A percentile compares a stretch with the other conserved stretches of the same genome.
These are phyloP conservation scores for Microthlaspi erraticum DNA, from an alignment of 345 rosid genomes.

Conservation along the genomic window DNA sequence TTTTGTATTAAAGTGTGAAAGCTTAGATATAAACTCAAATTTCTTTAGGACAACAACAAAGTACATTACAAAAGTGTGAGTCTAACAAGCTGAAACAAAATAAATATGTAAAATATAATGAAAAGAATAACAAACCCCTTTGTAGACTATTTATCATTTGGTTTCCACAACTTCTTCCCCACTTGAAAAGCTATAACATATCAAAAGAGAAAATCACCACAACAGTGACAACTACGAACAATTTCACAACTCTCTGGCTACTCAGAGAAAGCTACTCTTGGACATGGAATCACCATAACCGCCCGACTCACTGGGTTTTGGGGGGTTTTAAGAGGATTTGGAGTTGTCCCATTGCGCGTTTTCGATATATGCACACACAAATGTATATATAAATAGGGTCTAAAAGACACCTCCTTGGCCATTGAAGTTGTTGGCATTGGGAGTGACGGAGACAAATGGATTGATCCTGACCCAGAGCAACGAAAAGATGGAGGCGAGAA, in stretches of 20 bases:
- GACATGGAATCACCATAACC: conserved; percentile 17
- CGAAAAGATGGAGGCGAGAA: conserved; percentile 97
- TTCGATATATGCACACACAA: conserved; percentile 41
- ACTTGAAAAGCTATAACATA: conserved; percentile 23
- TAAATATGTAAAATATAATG: not conserved
- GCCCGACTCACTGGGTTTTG: not conserved
- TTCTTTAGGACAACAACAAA: conserved; percentile 20
- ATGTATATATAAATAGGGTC: conserved; percentile 38
- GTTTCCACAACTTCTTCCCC: conserved; percentile 24
- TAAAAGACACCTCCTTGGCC: conserved; percentile 74
- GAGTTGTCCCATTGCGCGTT: conserved; percentile 20
- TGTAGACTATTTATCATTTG: conserved; percentile 36
- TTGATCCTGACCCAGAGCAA: conserved; percentile 98
- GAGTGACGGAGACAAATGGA: conserved; percentile 67
- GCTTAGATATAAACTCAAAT: conserved; percentile 18
- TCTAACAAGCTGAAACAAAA: conserved; percentile 15
- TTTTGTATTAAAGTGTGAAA: conserved; percentile 5
- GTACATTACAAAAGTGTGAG: conserved; percentile 26
- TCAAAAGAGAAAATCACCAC: conserved; percentile 16
- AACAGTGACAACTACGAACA: conserved; percentile 30
- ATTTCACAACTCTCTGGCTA: conserved; percentile 32
- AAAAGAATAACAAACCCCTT: conserved; percentile 25
- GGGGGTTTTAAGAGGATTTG: conserved; percentile 2
- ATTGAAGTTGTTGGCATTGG: conserved; percentile 54
- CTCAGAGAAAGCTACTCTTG: conserved; percentile 29